Evolutionary conservation across 306 rosid species (phyloP).

Genomic region (Quercus cerris): DNA sequence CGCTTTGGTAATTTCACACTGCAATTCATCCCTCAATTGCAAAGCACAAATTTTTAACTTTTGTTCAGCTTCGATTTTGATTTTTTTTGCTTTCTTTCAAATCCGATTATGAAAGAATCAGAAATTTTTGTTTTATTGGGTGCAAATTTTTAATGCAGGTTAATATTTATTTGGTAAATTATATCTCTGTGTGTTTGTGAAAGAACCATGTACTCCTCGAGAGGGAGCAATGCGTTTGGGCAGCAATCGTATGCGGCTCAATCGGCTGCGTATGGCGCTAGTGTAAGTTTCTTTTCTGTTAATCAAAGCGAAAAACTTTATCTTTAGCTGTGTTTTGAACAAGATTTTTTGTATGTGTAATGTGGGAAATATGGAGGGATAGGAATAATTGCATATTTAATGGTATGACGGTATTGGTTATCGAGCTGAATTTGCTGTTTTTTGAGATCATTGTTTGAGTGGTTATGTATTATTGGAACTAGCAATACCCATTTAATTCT

Average conservation of each 20-base stretch:
- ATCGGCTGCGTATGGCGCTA: constrained; percentile 77
- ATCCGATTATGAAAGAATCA: neutral
- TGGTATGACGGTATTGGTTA: no score
- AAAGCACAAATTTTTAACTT: neutral
- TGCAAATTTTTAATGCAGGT: constrained; percentile 11
- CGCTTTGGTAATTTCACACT: neutral
- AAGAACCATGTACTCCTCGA: constrained; percentile 73
- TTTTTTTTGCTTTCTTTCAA: neutral
- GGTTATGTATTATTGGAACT: no score
- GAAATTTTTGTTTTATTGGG: no score
- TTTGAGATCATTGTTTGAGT: no score
- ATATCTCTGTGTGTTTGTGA: constrained; percentile 21
- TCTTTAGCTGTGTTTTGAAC: neutral
- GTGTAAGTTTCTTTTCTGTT: constrained; percentile 34
- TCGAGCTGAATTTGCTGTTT: no score
- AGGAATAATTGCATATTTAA: no score
- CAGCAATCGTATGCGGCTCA: constrained; percentile 82
- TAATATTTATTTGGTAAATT: neutral
- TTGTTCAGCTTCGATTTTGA: neutral
- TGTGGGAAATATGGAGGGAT: no score
- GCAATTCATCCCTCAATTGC: neutral
- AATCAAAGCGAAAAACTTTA: neutral
- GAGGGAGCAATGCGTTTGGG: constrained; percentile 81
- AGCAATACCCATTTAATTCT: no score
- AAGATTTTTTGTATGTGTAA: no score